Conservation (phyloP, 2,329 filamentous ascomycete species). For the Trichoderma endophyticum region DNA sequence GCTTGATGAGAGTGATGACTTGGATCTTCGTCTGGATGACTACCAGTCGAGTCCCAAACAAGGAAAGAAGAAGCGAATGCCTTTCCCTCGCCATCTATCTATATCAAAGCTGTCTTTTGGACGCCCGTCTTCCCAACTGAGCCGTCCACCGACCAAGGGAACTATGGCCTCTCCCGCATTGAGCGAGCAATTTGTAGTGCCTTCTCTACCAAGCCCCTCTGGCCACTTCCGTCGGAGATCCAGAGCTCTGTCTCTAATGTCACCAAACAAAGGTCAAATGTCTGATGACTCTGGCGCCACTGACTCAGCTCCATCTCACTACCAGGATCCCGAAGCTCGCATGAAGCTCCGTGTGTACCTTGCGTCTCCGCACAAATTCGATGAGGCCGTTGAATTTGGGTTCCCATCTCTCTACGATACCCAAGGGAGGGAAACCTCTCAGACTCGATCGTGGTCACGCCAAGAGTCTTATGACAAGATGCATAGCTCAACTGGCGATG, state of each 20-base stretch:
- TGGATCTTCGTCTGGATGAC: conserved; percentile 69
- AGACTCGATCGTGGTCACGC: conserved; percentile 26
- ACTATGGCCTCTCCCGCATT: conserved; percentile 31
- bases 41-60: conserved; percentile 59
- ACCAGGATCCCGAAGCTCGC: conserved; percentile 84
- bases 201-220: conserved; percentile 23
- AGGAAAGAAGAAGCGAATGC: conserved; percentile 46
- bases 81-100: conserved; percentile 69
- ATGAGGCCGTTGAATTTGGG: conserved; percentile 90
- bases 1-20: conserved; percentile 68
- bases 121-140: conserved; percentile 50
- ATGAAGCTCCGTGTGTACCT: conserved; percentile 82
- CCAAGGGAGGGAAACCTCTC: conserved; percentile 30
- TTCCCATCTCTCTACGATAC: conserved; percentile 66
- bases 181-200: conserved; percentile 23
- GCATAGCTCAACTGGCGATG: conserved; percentile 57
- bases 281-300: conserved; percentile 38
- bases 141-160: conserved; percentile 47
- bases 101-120: conserved; percentile 63
- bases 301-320: conserved; percentile 74
- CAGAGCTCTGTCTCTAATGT: conserved; percentile 54
- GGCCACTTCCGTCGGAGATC: conserved; percentile 50
- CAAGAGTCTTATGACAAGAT: conserved; percentile 39
- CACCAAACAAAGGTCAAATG: conserved; percentile 40
- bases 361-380: conserved; percentile 88